phyloP scores from a whole-genome alignment of 192 early-diverging fungal species.

The Chytriomyces confervae region DNA sequence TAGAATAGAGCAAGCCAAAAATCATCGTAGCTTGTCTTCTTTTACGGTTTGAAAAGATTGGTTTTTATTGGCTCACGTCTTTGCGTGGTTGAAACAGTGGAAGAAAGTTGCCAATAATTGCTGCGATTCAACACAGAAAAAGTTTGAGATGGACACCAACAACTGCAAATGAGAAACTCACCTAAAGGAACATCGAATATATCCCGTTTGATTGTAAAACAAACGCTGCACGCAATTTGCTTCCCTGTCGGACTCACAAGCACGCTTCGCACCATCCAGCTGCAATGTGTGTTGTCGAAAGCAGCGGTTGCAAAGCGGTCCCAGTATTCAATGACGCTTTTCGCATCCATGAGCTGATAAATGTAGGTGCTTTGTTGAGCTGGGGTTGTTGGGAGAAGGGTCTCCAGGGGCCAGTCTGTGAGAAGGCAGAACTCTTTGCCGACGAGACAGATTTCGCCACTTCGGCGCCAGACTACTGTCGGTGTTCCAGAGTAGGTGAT shows the following conservation, averaged over 20 bases:
- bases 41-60: too few relatives aligned
- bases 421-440: constrained; percentile 95
- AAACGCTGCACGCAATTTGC: constrained; percentile 88
- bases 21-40: too few relatives aligned
- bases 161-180: background rate
- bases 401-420: constrained; percentile 89
- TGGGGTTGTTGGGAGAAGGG: constrained; percentile 56
- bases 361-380: constrained; percentile 76
- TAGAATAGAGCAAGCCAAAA: too few relatives aligned
- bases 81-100: constrained; percentile 40
- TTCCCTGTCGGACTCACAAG: constrained; percentile 74
- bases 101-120: constrained; percentile 55
- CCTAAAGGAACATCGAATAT: constrained; percentile 93
- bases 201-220: constrained; percentile 95
- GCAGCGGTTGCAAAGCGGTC: constrained; percentile 91
- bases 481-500: constrained; percentile 95
- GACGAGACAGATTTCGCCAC: constrained; percentile 92
- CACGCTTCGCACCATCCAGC: constrained; percentile 88
- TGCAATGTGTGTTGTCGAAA: constrained; percentile 90
- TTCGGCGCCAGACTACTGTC: constrained; percentile 95
- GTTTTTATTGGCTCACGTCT: too few relatives aligned
- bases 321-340: constrained; percentile 94
- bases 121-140: constrained; percentile 6
- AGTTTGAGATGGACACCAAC: background rate
- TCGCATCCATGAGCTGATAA: constrained; percentile 92